These are phyloP conservation scores for Mycena filopes DNA, from an alignment of 768 basidiomycete genomes.

Conservation along the genomic window DNA sequence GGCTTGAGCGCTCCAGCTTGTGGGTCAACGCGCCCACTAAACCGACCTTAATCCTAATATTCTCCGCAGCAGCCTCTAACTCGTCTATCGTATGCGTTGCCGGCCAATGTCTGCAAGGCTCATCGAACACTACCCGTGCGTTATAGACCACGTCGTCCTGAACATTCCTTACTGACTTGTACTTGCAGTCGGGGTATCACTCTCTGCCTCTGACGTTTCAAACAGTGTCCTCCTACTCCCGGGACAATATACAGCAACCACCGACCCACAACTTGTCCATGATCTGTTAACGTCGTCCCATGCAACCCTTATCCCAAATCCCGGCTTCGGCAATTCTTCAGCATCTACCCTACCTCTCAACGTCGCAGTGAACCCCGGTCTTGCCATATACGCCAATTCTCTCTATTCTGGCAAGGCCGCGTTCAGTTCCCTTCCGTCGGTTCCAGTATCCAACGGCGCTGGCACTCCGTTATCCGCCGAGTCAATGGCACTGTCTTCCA, in stretches of 20 bases:
- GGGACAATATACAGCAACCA: conserved; percentile 78
- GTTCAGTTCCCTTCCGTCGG: conserved; percentile 66
- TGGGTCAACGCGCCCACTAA: conserved; percentile 42
- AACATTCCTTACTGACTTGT: conserved; percentile 23
- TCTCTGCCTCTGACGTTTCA: conserved; percentile 65
- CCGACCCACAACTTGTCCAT: conserved; percentile 79
- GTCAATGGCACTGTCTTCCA: conserved; percentile 75
- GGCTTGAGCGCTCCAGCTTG: conserved; percentile 49
- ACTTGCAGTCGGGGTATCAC: conserved; percentile 71
- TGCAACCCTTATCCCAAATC: conserved; percentile 64
- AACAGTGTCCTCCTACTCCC: conserved; percentile 74
- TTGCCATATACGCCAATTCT: conserved; percentile 70
- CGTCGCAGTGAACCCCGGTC: conserved; percentile 71
- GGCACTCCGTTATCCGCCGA: conserved; percentile 58
- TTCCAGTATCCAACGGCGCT: conserved; percentile 57
- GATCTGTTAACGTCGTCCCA: conserved; percentile 72
- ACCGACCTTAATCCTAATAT: neutral
- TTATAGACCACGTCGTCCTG: conserved; percentile 2
- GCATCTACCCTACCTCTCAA: conserved; percentile 73
- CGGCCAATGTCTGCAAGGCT: conserved; percentile 88
- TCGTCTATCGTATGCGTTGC: conserved; percentile 82
- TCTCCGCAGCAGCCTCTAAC: conserved; percentile 20
- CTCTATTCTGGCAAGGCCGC: conserved; percentile 74
- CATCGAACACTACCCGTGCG: conserved; percentile 75
- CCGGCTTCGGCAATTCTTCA: conserved; percentile 72